Base-by-base conservation (phyloP, 1,284 basidiomycete genomes). In the Rhodotorula sp. region DNA sequence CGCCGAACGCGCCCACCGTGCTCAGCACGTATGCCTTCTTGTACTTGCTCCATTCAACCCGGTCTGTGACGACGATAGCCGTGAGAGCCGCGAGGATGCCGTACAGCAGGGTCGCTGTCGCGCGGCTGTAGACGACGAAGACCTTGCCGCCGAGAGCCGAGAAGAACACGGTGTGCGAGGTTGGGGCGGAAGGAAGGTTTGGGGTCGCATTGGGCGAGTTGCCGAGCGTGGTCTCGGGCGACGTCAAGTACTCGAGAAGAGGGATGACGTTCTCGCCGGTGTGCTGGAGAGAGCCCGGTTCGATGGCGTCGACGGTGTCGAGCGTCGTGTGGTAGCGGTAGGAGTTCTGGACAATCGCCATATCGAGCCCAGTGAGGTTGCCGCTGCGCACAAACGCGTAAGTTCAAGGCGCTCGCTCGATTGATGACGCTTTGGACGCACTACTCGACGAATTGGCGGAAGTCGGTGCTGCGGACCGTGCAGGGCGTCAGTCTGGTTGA, bases 241-340 rank as follows among this genome's bases (percentile, higher is more conserved):
- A 88, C 0, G 79, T 80, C n/a, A 99, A 86, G 79, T 93, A 86
- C 53, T 86, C 86, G 48, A 97, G 83, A 45, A 98, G 87, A 0
- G 91, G 91, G 23, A 97, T 87, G 1, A 90, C 86, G 78, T 97
- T 98, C 74, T 93, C 91, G 34, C 88, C 93, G 88, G 98, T 97
- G 83, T 98, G 92, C 85, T 95, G 83, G 4, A 83, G 70, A 3
- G 91, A 90, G 42, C 93, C 92, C 7, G 87, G 83, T 80, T 93
- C 84, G 61, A 96, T 90, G 78, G 93, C 88, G 75, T 90, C 88
- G 9, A 92, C 90, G 4, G 90, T 79, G 81, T 96, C 93, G 46
- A 70, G 74, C 53, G 74, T 57, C n/a, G 69, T 65, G 25, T 63
- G 64, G 54, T 74, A 50, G 56, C 48, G 48, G 80, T 98, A 99